These are phyloP conservation scores for Anisogramma anomala DNA, from an alignment of 2,329 filamentous ascomycete species.

Conservation along the genomic window DNA sequence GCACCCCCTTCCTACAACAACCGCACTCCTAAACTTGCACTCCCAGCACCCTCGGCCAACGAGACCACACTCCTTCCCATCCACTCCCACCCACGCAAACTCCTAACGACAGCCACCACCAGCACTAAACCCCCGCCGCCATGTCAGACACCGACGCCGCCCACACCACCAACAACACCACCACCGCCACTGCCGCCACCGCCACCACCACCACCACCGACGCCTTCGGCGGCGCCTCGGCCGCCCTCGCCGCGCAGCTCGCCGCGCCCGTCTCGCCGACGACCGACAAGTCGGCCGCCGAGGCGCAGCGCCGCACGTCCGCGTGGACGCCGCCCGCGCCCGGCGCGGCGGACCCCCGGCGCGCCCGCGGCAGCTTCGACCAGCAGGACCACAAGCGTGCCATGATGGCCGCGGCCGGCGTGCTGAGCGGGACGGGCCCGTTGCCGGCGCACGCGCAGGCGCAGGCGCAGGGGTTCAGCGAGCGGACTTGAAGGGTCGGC, in stretches of 20 bases:
- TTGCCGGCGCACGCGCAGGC: neutral
- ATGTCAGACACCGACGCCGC: too few relatives aligned
- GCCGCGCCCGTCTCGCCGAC: conserved; percentile 15
- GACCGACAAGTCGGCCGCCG: conserved; percentile 15
- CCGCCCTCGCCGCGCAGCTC: conserved; percentile 15
- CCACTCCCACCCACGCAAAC: too few relatives aligned
- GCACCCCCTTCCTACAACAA: too few relatives aligned
- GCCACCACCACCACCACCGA: too few relatives aligned
- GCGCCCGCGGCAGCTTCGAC: conserved; percentile 45
- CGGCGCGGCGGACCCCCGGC: conserved; percentile 32
- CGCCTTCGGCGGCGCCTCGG: conserved; percentile 11
- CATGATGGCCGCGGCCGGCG: conserved; percentile 28
- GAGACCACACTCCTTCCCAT: too few relatives aligned
- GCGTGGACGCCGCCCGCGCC: conserved; percentile 41
- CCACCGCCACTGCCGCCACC: too few relatives aligned
- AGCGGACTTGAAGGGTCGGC: neutral
- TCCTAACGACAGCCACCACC: too few relatives aligned
- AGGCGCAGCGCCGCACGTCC: conserved; percentile 24
- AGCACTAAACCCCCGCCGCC: too few relatives aligned
- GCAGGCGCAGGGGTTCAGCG: neutral
- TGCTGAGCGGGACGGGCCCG: conserved; percentile 16
- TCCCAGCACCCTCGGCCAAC: too few relatives aligned
- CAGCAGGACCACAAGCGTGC: conserved; percentile 43
- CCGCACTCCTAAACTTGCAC: too few relatives aligned
- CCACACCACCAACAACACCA: too few relatives aligned